Base-by-base conservation (phyloP, 2,329 filamentous ascomycete species). In the Colletotrichum navitas region DNA sequence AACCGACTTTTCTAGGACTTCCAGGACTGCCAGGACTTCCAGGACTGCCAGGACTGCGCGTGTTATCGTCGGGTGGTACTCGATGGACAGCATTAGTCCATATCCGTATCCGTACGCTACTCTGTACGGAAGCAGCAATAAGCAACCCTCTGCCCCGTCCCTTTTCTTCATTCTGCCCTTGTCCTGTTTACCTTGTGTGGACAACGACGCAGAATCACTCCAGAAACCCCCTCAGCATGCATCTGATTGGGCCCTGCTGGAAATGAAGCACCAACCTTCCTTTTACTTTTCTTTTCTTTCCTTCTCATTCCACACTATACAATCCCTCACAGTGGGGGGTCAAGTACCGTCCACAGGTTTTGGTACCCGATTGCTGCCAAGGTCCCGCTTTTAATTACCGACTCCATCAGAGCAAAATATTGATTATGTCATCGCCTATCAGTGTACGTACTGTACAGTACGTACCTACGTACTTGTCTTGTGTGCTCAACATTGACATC, bases 201-300 rank as follows among this genome's bases (percentile, higher is more conserved):
- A 24, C 36, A 45, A 32, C 26, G 7, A 2, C 54, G 32, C 34
- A 39, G 6, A 56, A 59, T 56, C 54, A 39, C 12, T 14, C n/a
- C n/a, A 34, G 34, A 56, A 55, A 55, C 3, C 32, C 32, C 16
- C 32, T 21, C 10, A 4, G 14, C 11, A 24, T 29, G n/a, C 24
- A 59, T 43, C n/a, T 59, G 39, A 59, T 45, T 59, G 56, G 56
- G 29, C 8, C 16, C 14, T 59, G 56, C 7, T 16, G 16, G 34
- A 56, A 39, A 39, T 39, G 32, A 56, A 36, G 18, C 32, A 36
- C 32, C 41, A n/a, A 21, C 43, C 16, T 18, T 21, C n/a, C 5
- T 45, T n/a, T 21, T 11, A 4, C 12, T 18, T 24, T n/a, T 47
- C 12, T 47, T n/a, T 11, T 24, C 24, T 12, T 24, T 49, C 24